Evolutionary conservation across 495 filamentous ascomycete genomes (phyloP).

Genomic region (Clavariopsis aquatica): DNA sequence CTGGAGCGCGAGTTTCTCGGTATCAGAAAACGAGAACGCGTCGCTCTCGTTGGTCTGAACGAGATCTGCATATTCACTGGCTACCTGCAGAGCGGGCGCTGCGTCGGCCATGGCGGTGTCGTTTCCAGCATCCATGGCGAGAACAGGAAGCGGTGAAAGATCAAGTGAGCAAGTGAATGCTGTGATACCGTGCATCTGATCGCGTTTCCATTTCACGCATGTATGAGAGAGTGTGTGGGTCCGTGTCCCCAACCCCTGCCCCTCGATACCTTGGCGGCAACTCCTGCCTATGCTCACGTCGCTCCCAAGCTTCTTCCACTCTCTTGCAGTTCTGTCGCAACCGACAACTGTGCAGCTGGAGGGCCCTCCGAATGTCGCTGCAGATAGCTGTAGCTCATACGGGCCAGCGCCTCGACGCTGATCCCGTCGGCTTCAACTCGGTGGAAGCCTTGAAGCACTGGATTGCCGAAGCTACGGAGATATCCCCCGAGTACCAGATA

Average conservation of each 20-base stretch:
- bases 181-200: conserved; percentile 17
- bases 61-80: conserved; percentile 22
- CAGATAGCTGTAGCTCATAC: conserved; percentile 86
- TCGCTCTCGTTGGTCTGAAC: conserved; percentile 42
- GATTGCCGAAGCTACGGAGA: conserved; percentile 65
- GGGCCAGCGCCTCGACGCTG: conserved; percentile 75
- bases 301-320: not conserved
- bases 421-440: conserved; percentile 62
- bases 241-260: conserved; percentile 15
- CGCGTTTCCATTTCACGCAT: not conserved
- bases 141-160: not conserved
- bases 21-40: conserved; percentile 58
- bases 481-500: conserved; percentile 72
- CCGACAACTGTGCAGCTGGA: conserved; percentile 12
- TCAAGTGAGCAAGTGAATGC: not conserved
- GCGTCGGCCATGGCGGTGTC: conserved; percentile 18
- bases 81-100: not conserved
- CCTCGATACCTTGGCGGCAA: conserved; percentile 12
- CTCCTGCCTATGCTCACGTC: conserved; percentile 15
- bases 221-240: not conserved
- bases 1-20: conserved; percentile 63
- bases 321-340: conserved; percentile 5
- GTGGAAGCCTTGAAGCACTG: conserved; percentile 71
- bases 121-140: conserved; percentile 13
- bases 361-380: conserved; percentile 61